A percentile compares a stretch with the other conserved stretches of the same genome.
These are phyloP conservation scores for Oryza glaberrima DNA, from an alignment of 176 grass and related monocot genomes.

Conservation along the genomic window DNA sequence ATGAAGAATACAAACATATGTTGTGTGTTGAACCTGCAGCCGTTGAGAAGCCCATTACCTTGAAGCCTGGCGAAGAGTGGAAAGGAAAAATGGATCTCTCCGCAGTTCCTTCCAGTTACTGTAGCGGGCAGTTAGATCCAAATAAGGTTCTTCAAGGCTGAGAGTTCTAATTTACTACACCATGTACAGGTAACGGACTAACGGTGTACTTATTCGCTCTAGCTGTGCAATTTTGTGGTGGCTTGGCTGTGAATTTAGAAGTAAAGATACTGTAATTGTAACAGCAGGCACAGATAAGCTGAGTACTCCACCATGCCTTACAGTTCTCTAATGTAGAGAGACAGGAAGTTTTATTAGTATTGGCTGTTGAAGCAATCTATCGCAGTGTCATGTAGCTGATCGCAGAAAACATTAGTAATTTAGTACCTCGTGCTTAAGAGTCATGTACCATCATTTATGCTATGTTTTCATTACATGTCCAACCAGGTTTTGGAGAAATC, in stretches of 20 bases:
- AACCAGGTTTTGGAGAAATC: not conserved
- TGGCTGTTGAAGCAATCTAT: conserved; percentile 14
- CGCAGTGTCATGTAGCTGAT: not conserved
- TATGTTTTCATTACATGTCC: not conserved
- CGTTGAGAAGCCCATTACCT: conserved; percentile 71
- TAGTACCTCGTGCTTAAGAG: not conserved
- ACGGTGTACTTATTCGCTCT: not conserved
- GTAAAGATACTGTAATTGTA: not conserved
- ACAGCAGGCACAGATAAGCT: not conserved
- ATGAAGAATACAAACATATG: conserved; percentile 91
- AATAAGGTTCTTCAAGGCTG: conserved; percentile 74
- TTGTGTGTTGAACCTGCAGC: conserved; percentile 75
- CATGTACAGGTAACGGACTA: conserved; percentile 43
- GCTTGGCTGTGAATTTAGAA: conserved; percentile 11
- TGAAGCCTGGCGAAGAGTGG: conserved; percentile 94
- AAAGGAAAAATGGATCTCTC: conserved; percentile 78
- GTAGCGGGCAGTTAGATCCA: conserved; percentile 86
- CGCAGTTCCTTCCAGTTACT: conserved; percentile 89
- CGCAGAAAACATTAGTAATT: not conserved
- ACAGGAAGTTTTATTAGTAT: not conserved
- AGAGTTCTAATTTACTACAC: conserved; percentile 29
- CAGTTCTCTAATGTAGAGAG: not conserved
- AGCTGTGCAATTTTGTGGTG: conserved; percentile 3
- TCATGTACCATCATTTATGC: not conserved
- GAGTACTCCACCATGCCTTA: not conserved